Conservation (phyloP, 371 early-diverging fungal genomes). For the Mucor velutinosus region DNA sequence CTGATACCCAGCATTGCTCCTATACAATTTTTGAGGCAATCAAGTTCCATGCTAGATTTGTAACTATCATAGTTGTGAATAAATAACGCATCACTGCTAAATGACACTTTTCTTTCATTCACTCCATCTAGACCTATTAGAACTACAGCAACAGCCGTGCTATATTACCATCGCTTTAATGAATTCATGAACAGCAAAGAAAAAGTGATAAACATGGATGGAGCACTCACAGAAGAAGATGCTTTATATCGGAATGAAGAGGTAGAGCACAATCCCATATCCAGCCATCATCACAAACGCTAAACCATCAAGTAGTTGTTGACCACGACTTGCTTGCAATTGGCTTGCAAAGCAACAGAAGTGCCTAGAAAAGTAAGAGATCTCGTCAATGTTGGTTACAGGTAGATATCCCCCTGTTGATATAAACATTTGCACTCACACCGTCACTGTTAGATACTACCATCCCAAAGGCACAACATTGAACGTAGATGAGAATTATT, state of each 20-base stretch:
- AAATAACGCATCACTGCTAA: background rate
- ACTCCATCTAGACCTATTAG: constrained; percentile 38
- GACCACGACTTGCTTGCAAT: constrained; percentile 53
- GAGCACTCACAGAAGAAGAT: constrained; percentile 20
- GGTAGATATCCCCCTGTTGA: constrained; percentile 18
- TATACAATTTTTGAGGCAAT: constrained; percentile 25
- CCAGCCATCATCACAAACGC: background rate
- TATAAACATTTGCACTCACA: background rate
- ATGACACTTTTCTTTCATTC: background rate
- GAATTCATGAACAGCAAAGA: constrained; percentile 30
- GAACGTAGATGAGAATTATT: constrained; percentile 48
- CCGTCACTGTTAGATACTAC: constrained; percentile 28
- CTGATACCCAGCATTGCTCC: constrained; percentile 23
- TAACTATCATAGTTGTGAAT: background rate
- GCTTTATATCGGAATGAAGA: constrained; percentile 37
- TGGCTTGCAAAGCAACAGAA: constrained; percentile 62
- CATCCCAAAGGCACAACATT: constrained; percentile 44
- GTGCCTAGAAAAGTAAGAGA: constrained; percentile 60
- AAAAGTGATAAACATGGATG: constrained; percentile 15
- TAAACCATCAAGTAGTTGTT: constrained; percentile 29
- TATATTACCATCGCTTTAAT: constrained; percentile 50
- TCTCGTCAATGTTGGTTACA: constrained; percentile 58
- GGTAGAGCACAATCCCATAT: constrained; percentile 16
- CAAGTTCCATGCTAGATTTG: constrained; percentile 28
- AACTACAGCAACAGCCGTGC: constrained; percentile 49